Conservation (phyloP, 441 rosid species). For the Populus hybrid region DNA sequence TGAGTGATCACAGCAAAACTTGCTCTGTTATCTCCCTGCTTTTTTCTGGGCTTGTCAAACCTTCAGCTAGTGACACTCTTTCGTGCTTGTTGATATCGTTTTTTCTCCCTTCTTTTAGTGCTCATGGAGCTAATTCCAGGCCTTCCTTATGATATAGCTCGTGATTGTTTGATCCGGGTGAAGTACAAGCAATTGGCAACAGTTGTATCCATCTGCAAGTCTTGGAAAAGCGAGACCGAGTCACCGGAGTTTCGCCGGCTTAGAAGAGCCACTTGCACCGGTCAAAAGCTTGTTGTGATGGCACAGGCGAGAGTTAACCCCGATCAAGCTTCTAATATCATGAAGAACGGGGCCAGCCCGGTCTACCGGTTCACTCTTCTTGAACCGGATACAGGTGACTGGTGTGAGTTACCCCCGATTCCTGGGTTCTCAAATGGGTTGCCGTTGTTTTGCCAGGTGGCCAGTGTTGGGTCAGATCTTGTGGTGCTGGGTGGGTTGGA, state of each 20-base stretch:
- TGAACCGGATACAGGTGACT: constrained; percentile 55
- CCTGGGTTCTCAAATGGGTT: constrained; percentile 44
- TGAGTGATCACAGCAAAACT: background rate
- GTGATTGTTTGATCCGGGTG: constrained; percentile 39
- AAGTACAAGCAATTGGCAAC: constrained; percentile 21
- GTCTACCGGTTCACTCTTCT: constrained; percentile 40
- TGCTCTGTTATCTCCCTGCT: background rate
- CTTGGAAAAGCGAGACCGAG: constrained; percentile 35
- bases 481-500: constrained; percentile 69
- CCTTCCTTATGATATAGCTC: constrained; percentile 41
- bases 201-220: constrained; percentile 28
- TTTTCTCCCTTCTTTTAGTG: background rate
- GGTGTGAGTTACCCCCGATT: constrained; percentile 51
- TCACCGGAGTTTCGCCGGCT: constrained; percentile 27
- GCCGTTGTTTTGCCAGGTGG: constrained; percentile 60
- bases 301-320: constrained; percentile 48
- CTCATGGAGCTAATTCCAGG: constrained; percentile 35
- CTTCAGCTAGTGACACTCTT: background rate
- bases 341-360: constrained; percentile 27
- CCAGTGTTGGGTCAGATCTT: constrained; percentile 51
- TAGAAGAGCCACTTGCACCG: constrained; percentile 25
- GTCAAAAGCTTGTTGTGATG: constrained; percentile 44
- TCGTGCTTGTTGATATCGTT: background rate
- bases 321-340: constrained; percentile 3
- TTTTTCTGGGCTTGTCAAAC: too few relatives aligned